Evolutionary conservation across 208 protist genomes (phyloP).

Genomic region (Trypanosoma boissoni): DNA sequence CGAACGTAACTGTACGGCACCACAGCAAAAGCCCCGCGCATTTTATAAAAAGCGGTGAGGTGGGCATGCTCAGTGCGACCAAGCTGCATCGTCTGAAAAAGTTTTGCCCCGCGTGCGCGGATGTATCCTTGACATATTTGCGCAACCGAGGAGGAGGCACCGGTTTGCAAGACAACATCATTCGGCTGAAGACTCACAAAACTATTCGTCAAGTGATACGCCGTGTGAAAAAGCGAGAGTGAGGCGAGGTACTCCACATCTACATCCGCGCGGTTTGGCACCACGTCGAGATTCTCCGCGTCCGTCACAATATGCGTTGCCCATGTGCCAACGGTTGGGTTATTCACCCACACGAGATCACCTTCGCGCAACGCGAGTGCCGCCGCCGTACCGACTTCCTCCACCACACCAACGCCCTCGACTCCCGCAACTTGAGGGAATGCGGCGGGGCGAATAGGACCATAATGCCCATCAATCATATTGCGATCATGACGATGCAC

Average conservation of each 20-base stretch:
- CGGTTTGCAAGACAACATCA: conserved; percentile 85
- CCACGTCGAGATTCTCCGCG: conserved; percentile 77
- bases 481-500: conserved; percentile 97
- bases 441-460: conserved; percentile 25
- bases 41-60: conserved; percentile 79
- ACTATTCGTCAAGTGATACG: conserved; percentile 93
- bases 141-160: conserved; percentile 78
- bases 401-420: conserved; percentile 95
- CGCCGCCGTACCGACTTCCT: conserved; percentile 87
- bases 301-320: conserved; percentile 87
- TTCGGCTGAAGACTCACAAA: conserved; percentile 93
- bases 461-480: conserved; percentile 90
- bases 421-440: conserved; percentile 49
- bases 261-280: conserved; percentile 85
- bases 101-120: conserved; percentile 81
- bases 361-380: conserved; percentile 70
- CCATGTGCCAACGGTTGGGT: conserved; percentile 88
- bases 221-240: conserved; percentile 95
- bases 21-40: conserved; percentile 78
- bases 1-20: conserved; percentile 86
- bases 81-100: conserved; percentile 90
- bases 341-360: conserved; percentile 94
- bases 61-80: conserved; percentile 86
- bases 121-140: conserved; percentile 90
- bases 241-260: conserved; percentile 93